Conservation (phyloP, 495 filamentous ascomycete genomes). For the Venustampulla echinocandica region DNA sequence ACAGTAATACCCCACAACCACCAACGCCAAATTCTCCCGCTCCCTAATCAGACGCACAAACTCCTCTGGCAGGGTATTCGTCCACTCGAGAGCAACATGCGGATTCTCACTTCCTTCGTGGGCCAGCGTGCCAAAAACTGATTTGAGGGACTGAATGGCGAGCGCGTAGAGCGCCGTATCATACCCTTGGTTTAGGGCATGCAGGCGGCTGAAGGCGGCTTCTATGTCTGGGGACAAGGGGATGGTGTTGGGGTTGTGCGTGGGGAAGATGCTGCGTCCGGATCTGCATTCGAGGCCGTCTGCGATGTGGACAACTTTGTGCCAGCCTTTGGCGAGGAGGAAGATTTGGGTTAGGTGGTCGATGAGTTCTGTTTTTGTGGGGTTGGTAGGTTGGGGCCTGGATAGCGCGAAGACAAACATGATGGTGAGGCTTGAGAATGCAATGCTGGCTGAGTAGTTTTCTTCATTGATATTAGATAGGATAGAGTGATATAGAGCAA, state of each 20-base stretch:
- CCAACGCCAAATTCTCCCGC: conserved; percentile 21
- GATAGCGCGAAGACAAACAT: conserved; percentile 5
- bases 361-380: not conserved
- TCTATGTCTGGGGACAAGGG: conserved; percentile 1
- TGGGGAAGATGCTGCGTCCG: not conserved
- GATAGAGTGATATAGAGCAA: conserved; percentile 3
- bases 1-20: conserved; percentile 29
- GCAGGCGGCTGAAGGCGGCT: not conserved
- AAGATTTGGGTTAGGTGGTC: conserved; percentile 3
- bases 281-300: not conserved
- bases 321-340: conserved; percentile 2
- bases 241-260: not conserved
- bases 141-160: conserved; percentile 5
- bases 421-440: conserved; percentile 8
- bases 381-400: not conserved
- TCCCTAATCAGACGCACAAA: conserved; percentile 20
- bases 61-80: conserved; percentile 21
- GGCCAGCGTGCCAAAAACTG: not conserved
- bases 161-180: not conserved
- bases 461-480: conserved; percentile 1
- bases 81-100: conserved; percentile 23
- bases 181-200: not conserved
- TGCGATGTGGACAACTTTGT: conserved; percentile 2
- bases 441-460: conserved; percentile 8
- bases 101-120: not conserved